Percentiles rank a stretch among this genome's conserved stretches.
phyloP scores from a whole-genome alignment of 73 alveolate species.

The Tetrahymena elliotti region DNA sequence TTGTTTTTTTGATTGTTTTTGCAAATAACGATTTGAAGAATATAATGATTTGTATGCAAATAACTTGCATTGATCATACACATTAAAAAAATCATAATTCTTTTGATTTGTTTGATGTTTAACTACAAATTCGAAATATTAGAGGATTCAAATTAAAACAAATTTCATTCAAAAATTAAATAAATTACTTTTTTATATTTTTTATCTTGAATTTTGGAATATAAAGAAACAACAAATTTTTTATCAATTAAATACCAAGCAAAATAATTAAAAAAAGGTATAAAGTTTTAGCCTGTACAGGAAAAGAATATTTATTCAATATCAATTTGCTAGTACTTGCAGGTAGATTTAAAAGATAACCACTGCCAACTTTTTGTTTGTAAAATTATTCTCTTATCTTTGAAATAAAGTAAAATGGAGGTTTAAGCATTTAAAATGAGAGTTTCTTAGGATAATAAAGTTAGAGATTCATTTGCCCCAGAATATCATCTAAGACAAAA shows the following conservation, averaged over 20 bases:
- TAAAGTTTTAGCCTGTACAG: background rate
- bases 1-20: no score
- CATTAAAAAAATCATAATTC: background rate
- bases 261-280: background rate
- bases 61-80: background rate
- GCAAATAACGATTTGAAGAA: background rate
- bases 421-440: background rate
- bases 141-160: background rate
- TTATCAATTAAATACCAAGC: background rate
- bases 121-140: background rate
- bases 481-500: background rate
- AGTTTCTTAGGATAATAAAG: background rate
- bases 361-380: background rate
- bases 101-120: background rate
- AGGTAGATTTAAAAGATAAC: background rate
- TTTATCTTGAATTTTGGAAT: background rate
- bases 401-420: background rate
- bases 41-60: background rate
- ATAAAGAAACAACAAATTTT: background rate
- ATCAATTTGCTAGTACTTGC: background rate
- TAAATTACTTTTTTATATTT: background rate
- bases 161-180: background rate
- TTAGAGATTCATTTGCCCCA: background rate
- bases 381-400: background rate
- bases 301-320: background rate